Evolutionary conservation across 768 basidiomycete genomes (phyloP), one percentile per base, ranked within the genome.

Genomic region (Clavulina sp.): DNA sequence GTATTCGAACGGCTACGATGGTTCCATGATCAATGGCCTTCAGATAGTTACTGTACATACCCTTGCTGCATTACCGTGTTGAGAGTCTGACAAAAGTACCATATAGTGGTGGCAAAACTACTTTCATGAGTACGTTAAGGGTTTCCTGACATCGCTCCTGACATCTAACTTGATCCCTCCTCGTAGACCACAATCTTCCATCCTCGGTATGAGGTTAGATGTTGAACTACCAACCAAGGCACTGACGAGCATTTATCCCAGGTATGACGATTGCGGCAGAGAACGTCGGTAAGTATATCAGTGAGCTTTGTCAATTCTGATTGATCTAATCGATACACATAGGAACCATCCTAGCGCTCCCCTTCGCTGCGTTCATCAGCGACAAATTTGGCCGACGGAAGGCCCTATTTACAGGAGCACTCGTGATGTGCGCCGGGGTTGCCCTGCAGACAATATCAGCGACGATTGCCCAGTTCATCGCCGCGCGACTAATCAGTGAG

Each of bases 361-460:
- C 80, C 5, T 68, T 83, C 52, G 71, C 78, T 1, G 78, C 81
- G 1, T 71, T 69, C 47, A 65, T 71, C 29, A 76, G 80, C 21
- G 81, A 85, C 59, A 59, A 63, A 13, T 62, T 78, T 28, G 81
- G 81, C n/a, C 74, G 81, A 52, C 69, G 78, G 30, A 65, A 66
- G 18, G 71, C 77, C 4, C 60, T 84, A 47, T 73, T 80, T 59
- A 60, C 76, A 31, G 81, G 81, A 13, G 73, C 76, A 18, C 24
- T 73, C 29, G 64, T 83, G 58, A 79, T 81, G 77, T 65, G 82
- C 6, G 71, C 70, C 24, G 81, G 81, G 3, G 76, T 80, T 30
- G 72, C 69, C 2, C 56, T 75, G 16, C 81, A 81, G 60, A 62
- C 72, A 19, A 61, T 70, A 23, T 65, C 78, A 0, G 65, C 58